Base-by-base conservation (phyloP, 2,329 filamentous ascomycete genomes). In the Alternaria atra region DNA sequence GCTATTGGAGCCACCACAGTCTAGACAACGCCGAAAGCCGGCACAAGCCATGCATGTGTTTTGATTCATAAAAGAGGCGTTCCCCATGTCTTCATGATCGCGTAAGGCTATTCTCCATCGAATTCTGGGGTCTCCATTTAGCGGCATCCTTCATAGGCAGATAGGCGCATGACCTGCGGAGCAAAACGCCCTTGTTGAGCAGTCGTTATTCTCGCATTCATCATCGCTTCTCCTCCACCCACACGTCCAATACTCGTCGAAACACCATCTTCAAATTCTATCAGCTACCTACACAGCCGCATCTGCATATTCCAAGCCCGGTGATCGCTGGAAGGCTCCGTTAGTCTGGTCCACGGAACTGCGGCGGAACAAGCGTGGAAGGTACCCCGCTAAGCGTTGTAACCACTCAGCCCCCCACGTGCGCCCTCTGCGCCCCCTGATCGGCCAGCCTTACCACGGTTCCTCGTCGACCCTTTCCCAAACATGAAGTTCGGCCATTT, bases 401-500 rank as follows among this genome's bases (percentile, higher is more conserved):
- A 58, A 55, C 61, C 59, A 52, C 48, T 47, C 51, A 43, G 43
- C 47, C 29, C 32, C 63, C 67, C 71, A 78, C 75, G 75, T 78
- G 76, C 60, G 40, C 56, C 48, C 57, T 61, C 65, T 58, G 61
- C 58, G 66, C 46, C 47, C 32, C 55, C 52, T 65, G 66, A 73
- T 56, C 68, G 67, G 71, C 64, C 68, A 65, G 67, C 63, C 65
- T 66, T 62, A 60, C 54, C 47, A 63, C 63, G 56, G 29, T 55
- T 32, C 55, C 42, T 50, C 35, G 43, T 15, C 56, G 6, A 25
- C 30, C 51, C 5, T 46, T n/a, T 32, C 32, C 37, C 30, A 51
- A 61, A 57, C 64, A 97, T 97, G 93, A 97, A 97, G 84, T 97
- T 96, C 79, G 92, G 89, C 29, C 91, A 91, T 75, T 86, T 89